Evolutionary conservation across 1,284 basidiomycete genomes (phyloP), one percentile per base, ranked within the genome.

Genomic region (Heterobasidion annosum): DNA sequence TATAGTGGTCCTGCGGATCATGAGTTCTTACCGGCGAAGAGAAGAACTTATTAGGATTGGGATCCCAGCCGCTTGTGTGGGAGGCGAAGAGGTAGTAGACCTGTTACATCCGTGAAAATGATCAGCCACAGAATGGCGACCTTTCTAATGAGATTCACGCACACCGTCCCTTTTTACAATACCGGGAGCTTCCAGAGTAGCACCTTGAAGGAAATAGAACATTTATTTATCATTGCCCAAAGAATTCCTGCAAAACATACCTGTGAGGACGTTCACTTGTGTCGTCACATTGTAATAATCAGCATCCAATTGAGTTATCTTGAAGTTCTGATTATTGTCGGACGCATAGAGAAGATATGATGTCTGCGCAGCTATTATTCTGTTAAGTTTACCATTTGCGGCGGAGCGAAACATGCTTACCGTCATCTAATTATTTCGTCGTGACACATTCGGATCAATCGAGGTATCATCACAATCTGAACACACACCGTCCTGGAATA

Each of bases 321-420:
- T 84, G 72, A 83, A 83, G 64, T 83, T 78, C 65, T 82, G 79
- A 64, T 85, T 84, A 65, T 82, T 81, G 67, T 84, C 82, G 2
- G 80, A 82, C 9, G 82, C 81, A 61, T 82, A 84, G 9, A 83
- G 70, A 10, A 85, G 70, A 62, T 83, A 84, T 6, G 79, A 71
- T 0, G 75, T 77, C 46, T 61, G 56, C 16, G 58, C 57, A 52
- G 52, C 59, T 65, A 50, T 43, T 43, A 16, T 18, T 33, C 15
- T 52, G 43, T 25, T 18, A 33, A 18, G 40, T 10, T 19, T 48
- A 56, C 43, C 19, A 33, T 18, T 43, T 12, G 13, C 15, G 19
- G 8, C 12, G 33, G 8, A 33, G 4, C 12, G 42, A 35, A 33
- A 49, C 34, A 13, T 13, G 56, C 64, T 34, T 62, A 75, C 75